These are phyloP conservation scores for Saccharomyces hybrid DNA, from an alignment of 1,139 yeast species.

Conservation along the genomic window DNA sequence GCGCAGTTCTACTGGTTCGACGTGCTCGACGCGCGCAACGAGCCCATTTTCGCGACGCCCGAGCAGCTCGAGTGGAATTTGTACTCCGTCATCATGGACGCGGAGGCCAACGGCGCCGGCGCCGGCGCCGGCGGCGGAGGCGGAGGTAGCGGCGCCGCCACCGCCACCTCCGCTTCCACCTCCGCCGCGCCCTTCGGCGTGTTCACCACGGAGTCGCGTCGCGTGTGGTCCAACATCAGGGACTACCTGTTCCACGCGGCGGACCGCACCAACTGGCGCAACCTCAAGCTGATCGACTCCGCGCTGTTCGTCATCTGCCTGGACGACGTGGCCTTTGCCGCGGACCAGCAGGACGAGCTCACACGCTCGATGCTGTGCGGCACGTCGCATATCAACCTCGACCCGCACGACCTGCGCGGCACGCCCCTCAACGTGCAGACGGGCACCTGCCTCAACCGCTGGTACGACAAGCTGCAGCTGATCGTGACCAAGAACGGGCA, in stretches of 20 bases:
- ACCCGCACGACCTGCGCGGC: constrained; percentile 1
- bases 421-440: constrained; percentile 66
- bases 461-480: constrained; percentile 90
- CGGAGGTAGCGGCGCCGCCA: no score
- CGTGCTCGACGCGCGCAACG: constrained; percentile 62
- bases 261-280: constrained; percentile 49
- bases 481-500: constrained; percentile 84
- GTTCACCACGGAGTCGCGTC: constrained; percentile 75
- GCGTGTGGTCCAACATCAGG: constrained; percentile 72
- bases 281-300: constrained; percentile 62
- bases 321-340: constrained; percentile 52
- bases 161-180: no score
- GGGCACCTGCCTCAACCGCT: constrained; percentile 89
- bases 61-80: constrained; percentile 66
- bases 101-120: constrained; percentile 40
- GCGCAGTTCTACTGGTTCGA: constrained; percentile 91
- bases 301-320: constrained; percentile 73
- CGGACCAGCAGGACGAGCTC: constrained; percentile 56
- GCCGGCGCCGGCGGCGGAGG: no score
- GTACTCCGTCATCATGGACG: constrained; percentile 52
- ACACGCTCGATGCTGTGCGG: constrained; percentile 83
- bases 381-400: constrained; percentile 38
- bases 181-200: constrained; percentile 77
- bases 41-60: constrained; percentile 57
- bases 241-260: constrained; percentile 37